Evolutionary conservation across 179 eudicot genomes (phyloP), one percentile per base, ranked within the genome.

Genomic region (Amaranthus tricolor): DNA sequence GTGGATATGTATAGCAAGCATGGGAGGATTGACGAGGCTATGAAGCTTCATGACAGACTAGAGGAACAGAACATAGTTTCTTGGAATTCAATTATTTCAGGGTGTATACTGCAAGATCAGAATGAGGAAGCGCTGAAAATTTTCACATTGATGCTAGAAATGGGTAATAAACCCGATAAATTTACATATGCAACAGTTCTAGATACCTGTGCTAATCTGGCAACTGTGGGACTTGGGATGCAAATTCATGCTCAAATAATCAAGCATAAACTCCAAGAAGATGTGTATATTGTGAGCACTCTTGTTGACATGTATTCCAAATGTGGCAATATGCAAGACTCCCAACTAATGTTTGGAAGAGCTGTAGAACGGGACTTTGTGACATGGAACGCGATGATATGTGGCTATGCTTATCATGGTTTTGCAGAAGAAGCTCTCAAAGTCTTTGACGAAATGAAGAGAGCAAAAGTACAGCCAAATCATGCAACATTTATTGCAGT

Each of bases 1-100:
- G 93, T 89, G 62, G 97, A 93, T 75, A 93, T 93, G 98, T 93
- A 93, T 72, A 89, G 93, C 84, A 93, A 91, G 81, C 86, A 90
- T 78, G 87, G 77, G 61, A 84, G 84, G 84, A 76, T 91, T 68
- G 91, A 83, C 76, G 90, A 89, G 68, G 98, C 96, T 75, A 82
- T 86, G 81, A 91, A 88, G 84, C 86, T 93, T 79, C 98, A 93
- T 67, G 53, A 82, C 49, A 82, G 91, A 80, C 82, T 93, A 87
- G 93, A 96, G 49, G 87, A 93, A 65, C 85, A 85, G 65, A 85
- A 90, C 61, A 77, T 85, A 67, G 94, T 93, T 66, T 89, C 98
- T 2, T 91, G 96, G 94, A 93, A 93, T 80, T 83, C 96, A 53
- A 89, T 93, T 55, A 89, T 93, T 50, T 89, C 94, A 4, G 98